A percentile compares a stretch with the other conserved stretches of the same genome.
Evolutionary conservation across 108 stramenopile genomes (phyloP).

Genomic region (Craspedostauros australis): DNA sequence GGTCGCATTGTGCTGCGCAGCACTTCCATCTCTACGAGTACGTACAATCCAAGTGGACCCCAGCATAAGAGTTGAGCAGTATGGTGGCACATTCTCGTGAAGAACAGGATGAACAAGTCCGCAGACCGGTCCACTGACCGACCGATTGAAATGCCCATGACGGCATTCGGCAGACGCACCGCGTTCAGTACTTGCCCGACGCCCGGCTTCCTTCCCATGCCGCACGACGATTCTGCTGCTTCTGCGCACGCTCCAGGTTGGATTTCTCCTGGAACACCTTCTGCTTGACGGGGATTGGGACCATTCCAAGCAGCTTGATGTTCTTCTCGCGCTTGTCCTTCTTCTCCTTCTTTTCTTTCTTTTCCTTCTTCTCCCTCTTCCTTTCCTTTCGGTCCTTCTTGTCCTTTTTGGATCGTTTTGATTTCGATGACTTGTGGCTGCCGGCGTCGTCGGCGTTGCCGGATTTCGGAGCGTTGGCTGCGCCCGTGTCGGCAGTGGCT

Average conservation of each 20-base stretch:
- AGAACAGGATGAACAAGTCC: no score
- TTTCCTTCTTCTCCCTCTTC: constrained; percentile 6
- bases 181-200: constrained; percentile 16
- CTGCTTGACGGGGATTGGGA: constrained; percentile 28
- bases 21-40: no score
- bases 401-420: not conserved
- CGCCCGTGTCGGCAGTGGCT: not conserved
- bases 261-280: constrained; percentile 25
- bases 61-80: no score
- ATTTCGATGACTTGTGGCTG: not conserved
- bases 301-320: constrained; percentile 25
- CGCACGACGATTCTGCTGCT: constrained; percentile 17
- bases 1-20: no score
- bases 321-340: constrained; percentile 12
- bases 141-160: no score
- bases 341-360: not conserved
- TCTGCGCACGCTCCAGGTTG: constrained; percentile 14
- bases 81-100: no score
- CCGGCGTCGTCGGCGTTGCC: no score
- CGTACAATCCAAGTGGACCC: no score
- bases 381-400: not conserved
- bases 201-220: constrained; percentile 23
- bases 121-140: no score
- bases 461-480: not conserved
- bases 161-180: no score